Evolutionary conservation across 75 land plant species (phyloP), one percentile per base, ranked within the genome.

Genomic region (Selaginella tamariscina): DNA sequence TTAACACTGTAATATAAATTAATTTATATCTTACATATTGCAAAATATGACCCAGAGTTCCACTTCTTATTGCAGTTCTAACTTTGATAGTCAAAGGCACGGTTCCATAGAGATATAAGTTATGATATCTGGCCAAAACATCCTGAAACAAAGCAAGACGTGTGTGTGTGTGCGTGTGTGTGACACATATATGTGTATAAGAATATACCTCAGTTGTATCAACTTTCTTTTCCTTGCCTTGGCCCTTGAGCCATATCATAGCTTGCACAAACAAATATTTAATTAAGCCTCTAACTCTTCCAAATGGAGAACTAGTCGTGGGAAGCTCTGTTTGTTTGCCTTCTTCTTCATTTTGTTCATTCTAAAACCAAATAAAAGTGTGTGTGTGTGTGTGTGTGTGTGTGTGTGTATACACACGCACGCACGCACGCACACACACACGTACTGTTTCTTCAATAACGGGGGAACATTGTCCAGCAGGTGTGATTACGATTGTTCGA

Each of bases 61-160:
- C 68, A 33, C 75, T 68, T 49, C 81, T 70, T 62, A 79, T 71
- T 1, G 80, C 81, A 29, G 81, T 77, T 30, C 81, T 67, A 26
- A 79, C 80, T 64, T 72, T 79, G 66, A 73, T 77, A 30, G 80
- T 64, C 2, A 73, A 24, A 5, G 71, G 71, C 2, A 79, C 75
- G 32, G 71, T 72, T 56, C 80, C 81, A 55, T 79, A 79, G 32
- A 79, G 69, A 65, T 66, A 77, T 26, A 77, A 72, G n/a, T 79
- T 77, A 44, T 79, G 81, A 27, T 77, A 79, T 30, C 33, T 76
- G 28, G 75, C 66, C 27, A 77, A 63, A 8, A 79, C 80, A 68
- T 77, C 81, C 81, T 79, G 55, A n/a, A n/a, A n/a, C n/a, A n/a
- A n/a, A n/a, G n/a, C n/a, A n/a, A n/a, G n/a, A n/a, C n/a, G n/a